Percentiles rank a stretch among this genome's conserved stretches.
Conservation (phyloP, 2,329 filamentous ascomycete genomes). For the Hymenoscyphus repandus region DNA sequence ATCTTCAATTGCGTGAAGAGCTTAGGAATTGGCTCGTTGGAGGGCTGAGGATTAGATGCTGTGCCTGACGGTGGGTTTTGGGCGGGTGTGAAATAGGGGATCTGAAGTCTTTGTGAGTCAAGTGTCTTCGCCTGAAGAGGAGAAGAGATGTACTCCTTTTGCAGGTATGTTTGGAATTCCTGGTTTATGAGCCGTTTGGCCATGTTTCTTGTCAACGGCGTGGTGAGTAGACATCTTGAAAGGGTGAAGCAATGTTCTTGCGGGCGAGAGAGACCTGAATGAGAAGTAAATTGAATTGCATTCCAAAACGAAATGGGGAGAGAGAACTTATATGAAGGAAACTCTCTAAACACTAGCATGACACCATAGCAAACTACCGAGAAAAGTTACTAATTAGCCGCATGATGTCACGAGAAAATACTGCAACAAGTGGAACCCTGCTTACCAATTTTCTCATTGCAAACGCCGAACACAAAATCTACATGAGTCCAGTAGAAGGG, state of each 20-base stretch:
- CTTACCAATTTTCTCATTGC: no score
- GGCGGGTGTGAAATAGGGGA: conserved; percentile 42
- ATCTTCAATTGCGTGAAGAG: conserved; percentile 38
- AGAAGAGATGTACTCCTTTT: conserved; percentile 17
- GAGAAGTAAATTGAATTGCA: neutral
- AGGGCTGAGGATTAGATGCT: conserved; percentile 39
- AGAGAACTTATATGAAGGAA: neutral
- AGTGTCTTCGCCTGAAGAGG: neutral
- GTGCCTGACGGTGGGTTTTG: conserved; percentile 42
- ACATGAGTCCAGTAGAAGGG: no score
- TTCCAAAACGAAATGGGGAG: neutral
- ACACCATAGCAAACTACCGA: neutral
- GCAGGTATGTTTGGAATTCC: conserved; percentile 24
- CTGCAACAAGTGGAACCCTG: no score
- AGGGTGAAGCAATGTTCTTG: neutral
- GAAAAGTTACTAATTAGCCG: neutral
- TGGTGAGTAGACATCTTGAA: conserved; percentile 19
- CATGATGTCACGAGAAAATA: conserved; percentile 1
- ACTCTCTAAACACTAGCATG: neutral
- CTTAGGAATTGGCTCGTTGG: conserved; percentile 46
- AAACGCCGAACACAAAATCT: no score
- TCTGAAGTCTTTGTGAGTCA: conserved; percentile 15
- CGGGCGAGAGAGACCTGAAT: neutral
- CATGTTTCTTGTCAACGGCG: conserved; percentile 13
- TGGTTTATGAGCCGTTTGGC: conserved; percentile 10